phyloP scores from a whole-genome alignment of 768 basidiomycete genomes.

The Russula earlei region DNA sequence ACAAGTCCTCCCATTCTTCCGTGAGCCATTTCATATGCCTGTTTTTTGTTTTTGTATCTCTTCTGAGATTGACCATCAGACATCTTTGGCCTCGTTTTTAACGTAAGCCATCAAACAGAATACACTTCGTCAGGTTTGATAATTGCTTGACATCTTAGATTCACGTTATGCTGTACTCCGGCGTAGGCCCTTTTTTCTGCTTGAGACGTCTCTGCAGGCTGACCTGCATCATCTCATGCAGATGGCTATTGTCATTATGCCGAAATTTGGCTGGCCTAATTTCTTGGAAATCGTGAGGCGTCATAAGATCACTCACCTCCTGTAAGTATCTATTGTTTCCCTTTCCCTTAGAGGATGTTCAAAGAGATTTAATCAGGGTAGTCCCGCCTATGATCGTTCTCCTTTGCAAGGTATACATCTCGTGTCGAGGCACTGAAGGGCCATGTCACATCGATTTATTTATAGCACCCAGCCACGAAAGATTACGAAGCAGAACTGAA shows the following conservation, averaged over 20 bases:
- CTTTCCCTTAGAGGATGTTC: not conserved
- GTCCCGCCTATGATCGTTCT: slow-evolving; percentile 26
- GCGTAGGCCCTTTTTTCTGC: slow-evolving; percentile 17
- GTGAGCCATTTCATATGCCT: slow-evolving; percentile 16
- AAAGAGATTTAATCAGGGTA: slow-evolving; percentile 2
- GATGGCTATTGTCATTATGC: slow-evolving; percentile 28
- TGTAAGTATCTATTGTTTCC: slow-evolving; percentile 17
- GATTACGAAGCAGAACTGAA: slow-evolving; percentile 24
- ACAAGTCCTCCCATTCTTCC: slow-evolving; percentile 25
- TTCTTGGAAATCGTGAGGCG: slow-evolving; percentile 29
- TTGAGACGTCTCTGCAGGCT: not conserved
- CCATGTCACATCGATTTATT: not conserved
- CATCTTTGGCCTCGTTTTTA: slow-evolving; percentile 32
- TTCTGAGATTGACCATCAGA: slow-evolving; percentile 29
- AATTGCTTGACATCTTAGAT: slow-evolving; percentile 17
- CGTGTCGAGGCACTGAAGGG: not conserved
- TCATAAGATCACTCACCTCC: slow-evolving; percentile 29
- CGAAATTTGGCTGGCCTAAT: slow-evolving; percentile 28
- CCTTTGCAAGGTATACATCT: slow-evolving; percentile 25
- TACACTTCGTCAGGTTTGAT: not conserved
- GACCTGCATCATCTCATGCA: slow-evolving; percentile 2
- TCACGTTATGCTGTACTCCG: slow-evolving; percentile 24
- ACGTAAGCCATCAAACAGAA: not conserved
- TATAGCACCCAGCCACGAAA: slow-evolving; percentile 25
- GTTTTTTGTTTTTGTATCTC: not conserved